Percentiles rank a stretch among this genome's conserved stretches.
These are phyloP conservation scores for Sporisorium reilianum DNA, from an alignment of 1,284 basidiomycete genomes.

Conservation along the genomic window DNA sequence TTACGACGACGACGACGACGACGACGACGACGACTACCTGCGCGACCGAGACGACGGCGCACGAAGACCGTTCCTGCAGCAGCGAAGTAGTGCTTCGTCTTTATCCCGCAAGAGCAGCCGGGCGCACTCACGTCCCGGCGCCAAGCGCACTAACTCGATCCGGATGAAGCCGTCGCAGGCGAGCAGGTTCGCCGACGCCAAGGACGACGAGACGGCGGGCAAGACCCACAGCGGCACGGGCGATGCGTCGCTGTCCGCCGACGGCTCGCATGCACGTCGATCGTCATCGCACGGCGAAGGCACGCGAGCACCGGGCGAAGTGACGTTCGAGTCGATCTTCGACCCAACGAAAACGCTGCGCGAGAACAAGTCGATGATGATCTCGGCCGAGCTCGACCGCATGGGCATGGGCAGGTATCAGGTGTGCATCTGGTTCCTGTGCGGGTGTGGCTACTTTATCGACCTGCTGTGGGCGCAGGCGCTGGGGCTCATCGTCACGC, in stretches of 20 bases:
- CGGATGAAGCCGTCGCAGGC: slow-evolving; percentile 43
- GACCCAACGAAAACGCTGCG: slow-evolving; percentile 52
- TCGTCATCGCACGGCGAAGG: neutral
- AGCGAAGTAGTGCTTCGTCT: slow-evolving; percentile 16
- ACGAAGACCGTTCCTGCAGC: slow-evolving; percentile 18
- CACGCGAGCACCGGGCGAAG: slow-evolving; percentile 10
- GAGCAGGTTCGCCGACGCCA: slow-evolving; percentile 10
- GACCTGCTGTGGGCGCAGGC: slow-evolving; percentile 66
- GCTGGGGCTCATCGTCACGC: slow-evolving; percentile 55
- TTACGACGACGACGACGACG: slow-evolving; percentile 28
- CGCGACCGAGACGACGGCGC: slow-evolving; percentile 16
- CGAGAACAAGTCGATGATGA: slow-evolving; percentile 59
- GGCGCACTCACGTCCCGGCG: slow-evolving; percentile 12
- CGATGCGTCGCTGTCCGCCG: neutral
- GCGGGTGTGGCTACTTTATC: slow-evolving; percentile 63
- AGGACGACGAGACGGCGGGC: slow-evolving; percentile 24
- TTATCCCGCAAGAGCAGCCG: slow-evolving; percentile 10
- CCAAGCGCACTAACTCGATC: slow-evolving; percentile 36
- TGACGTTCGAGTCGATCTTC: slow-evolving; percentile 49
- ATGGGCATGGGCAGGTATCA: slow-evolving; percentile 64
- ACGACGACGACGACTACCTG: slow-evolving; percentile 17
- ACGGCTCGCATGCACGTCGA: neutral
- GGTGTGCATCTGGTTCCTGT: slow-evolving; percentile 59
- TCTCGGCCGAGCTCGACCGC: slow-evolving; percentile 55
- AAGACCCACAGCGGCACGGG: slow-evolving; percentile 4